These are phyloP conservation scores for Tuber calosporum DNA, from an alignment of 495 filamentous ascomycete genomes.

Conservation along the genomic window DNA sequence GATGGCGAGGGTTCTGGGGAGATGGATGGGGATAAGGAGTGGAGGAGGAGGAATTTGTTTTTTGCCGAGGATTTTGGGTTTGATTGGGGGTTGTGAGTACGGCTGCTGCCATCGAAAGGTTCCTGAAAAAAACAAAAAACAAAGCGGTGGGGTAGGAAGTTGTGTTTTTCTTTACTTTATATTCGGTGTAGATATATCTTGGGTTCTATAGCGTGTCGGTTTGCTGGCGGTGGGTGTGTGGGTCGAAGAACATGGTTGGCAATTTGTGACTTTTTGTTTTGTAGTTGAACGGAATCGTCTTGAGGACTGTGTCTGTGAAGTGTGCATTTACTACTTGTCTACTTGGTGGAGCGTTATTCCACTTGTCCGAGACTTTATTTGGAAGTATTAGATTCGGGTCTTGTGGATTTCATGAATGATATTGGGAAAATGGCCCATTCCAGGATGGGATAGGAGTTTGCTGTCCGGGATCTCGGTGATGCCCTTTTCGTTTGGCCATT, in stretches of 20 bases:
- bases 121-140: not conserved
- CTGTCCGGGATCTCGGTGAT: not conserved
- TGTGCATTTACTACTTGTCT: not conserved
- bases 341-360: not conserved
- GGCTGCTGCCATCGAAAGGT: not conserved
- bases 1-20: constrained; percentile 5
- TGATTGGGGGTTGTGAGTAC: constrained; percentile 30
- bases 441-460: not conserved
- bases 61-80: constrained; percentile 35
- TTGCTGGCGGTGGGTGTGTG: not conserved
- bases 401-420: not conserved
- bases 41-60: constrained; percentile 34
- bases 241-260: not conserved
- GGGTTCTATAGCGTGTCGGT: not conserved
- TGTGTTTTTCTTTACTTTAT: not conserved
- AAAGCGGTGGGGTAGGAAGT: not conserved
- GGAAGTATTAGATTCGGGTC: not conserved
- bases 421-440: not conserved
- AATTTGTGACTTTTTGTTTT: not conserved
- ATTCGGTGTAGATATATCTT: not conserved
- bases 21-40: constrained; percentile 29
- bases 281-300: not conserved
- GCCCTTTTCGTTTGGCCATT: not conserved
- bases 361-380: not conserved
- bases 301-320: not conserved